Evolutionary conservation across 441 rosid genomes (phyloP).

Genomic region (Gossypium aridum): DNA sequence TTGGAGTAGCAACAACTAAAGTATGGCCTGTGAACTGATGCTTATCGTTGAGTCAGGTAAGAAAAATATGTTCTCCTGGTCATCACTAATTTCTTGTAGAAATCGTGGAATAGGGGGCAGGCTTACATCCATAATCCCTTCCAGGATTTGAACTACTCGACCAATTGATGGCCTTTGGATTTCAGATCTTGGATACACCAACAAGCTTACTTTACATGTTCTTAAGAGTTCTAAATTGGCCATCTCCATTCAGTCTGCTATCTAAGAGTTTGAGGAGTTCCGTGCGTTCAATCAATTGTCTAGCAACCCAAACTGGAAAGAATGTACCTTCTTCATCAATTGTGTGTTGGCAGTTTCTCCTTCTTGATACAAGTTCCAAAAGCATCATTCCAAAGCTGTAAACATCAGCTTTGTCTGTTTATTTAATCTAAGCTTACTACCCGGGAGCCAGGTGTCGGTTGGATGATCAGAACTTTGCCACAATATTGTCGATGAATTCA

Average conservation of each 20-base stretch:
- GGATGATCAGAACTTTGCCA: background rate
- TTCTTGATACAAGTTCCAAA: background rate
- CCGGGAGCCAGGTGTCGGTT: background rate
- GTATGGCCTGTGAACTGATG: constrained; percentile 27
- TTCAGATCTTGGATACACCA: background rate
- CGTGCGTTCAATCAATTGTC: constrained; percentile 11
- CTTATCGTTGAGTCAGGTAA: constrained; percentile 44
- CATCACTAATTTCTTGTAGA: constrained; percentile 31
- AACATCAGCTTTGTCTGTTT: background rate
- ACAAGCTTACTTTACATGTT: constrained; percentile 34
- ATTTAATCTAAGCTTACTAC: background rate
- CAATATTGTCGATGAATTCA: background rate
- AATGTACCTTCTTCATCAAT: background rate
- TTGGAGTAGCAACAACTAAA: constrained; percentile 20
- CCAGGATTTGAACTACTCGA: constrained; percentile 71
- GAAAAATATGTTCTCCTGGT: constrained; percentile 38
- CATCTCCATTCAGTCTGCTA: background rate
- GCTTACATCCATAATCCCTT: constrained; percentile 47
- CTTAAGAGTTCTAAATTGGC: constrained; percentile 19
- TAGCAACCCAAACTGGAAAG: background rate
- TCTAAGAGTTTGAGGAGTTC: background rate
- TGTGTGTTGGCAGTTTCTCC: constrained; percentile 20
- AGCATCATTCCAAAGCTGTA: background rate
- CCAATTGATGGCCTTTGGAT: constrained; percentile 50
- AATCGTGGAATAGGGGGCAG: constrained; percentile 43